phyloP scores from a whole-genome alignment of 495 filamentous ascomycete genomes.

The Penicillium angulare region DNA sequence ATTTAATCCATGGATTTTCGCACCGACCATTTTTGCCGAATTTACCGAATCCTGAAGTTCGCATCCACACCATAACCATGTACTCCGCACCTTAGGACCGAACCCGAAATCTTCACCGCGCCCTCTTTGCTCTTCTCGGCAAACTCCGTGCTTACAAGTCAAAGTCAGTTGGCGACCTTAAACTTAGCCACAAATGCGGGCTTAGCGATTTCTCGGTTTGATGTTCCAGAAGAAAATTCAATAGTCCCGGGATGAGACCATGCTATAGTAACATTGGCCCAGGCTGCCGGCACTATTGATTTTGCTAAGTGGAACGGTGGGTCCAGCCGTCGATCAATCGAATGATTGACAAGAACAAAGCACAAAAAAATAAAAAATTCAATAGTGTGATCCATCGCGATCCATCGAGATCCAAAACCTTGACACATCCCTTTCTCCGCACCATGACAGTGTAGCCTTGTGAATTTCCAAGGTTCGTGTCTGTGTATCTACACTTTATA shows the following conservation, averaged over 20 bases:
- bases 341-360: conserved; percentile 4
- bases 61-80: too few relatives aligned
- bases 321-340: conserved; percentile 14
- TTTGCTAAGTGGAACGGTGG: conserved; percentile 19
- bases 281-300: conserved; percentile 20
- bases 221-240: conserved; percentile 1
- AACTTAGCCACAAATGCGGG: too few relatives aligned
- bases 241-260: background rate
- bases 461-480: background rate
- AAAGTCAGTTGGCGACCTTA: too few relatives aligned
- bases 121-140: too few relatives aligned
- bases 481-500: background rate
- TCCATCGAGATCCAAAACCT: background rate
- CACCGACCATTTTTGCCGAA: too few relatives aligned
- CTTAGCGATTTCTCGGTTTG: background rate
- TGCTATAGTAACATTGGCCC: conserved; percentile 8
- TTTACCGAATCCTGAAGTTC: too few relatives aligned
- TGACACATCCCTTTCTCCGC: background rate
- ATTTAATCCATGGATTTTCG: too few relatives aligned
- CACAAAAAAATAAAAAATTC: conserved; percentile 13
- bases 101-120: too few relatives aligned
- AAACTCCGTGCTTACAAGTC: too few relatives aligned
- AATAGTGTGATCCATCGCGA: conserved; percentile 13
- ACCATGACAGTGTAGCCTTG: background rate
- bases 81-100: too few relatives aligned